Evolutionary conservation across 2,329 filamentous ascomycete genomes (phyloP), one percentile per base, ranked within the genome.

Genomic region (Penicillium paneum): DNA sequence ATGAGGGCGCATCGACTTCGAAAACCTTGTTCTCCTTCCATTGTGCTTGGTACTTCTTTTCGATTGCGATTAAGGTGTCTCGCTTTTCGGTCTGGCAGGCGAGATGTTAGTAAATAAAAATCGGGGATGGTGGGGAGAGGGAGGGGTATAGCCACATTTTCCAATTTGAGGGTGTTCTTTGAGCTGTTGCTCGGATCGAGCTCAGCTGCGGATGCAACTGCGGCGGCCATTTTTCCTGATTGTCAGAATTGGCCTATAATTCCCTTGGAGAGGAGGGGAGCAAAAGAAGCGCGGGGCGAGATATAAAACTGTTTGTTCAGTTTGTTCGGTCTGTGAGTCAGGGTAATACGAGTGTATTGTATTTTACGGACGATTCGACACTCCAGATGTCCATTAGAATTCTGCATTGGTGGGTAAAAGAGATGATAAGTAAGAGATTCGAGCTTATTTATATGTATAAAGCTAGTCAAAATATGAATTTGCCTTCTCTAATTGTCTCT

Each of bases 21-120:
- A 97, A 99, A 64, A 96, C 79, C 60, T 82, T 82, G 64, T 84
- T 79, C 55, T 89, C 80, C 68, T 87, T 83, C 91, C 91, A 96
- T 83, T 87, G 81, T 70, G 86, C 79, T 77, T 97, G 93, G 76
- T 96, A 97, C 71, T 91, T 91, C 78, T 94, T 95, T 79, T 97
- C 93, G 67, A 68, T 69, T 41, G 67, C 64, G 45, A 72, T 63
- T 17, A 72, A 57, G 51, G 65, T 62, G 48, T 67, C 64, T 65
- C 66, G 64, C 57, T 69, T 69, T 52, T 69, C 63, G 39, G 64
- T 69, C 65, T 69, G 36, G 44, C n/a, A 8, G 52, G 51, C 17
- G 26, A 54, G 41, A 46, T 61, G 55, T 55, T 41, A 51, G 50
- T 44, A 51, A 43, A 32, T 19, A 52, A 57, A 52, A 58, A 60